Evolutionary conservation across 2,329 filamentous ascomycete genomes (phyloP).

Genomic region (Scedosporium apiospermum): DNA sequence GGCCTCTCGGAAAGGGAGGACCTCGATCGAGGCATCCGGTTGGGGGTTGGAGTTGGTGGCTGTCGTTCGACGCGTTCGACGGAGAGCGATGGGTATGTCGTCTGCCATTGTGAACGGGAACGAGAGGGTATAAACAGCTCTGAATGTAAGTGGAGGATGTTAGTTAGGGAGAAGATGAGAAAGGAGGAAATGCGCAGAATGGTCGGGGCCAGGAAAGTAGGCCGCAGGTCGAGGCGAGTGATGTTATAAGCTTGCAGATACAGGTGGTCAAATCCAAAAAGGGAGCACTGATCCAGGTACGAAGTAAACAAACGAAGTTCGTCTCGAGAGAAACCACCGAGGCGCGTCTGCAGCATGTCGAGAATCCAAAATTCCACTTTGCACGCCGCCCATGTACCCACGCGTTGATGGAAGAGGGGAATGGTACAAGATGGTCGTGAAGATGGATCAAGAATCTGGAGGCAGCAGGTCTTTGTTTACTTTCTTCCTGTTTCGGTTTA

Average conservation of each 20-base stretch:
- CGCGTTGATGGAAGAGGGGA: background rate
- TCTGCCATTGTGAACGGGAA: constrained; percentile 17
- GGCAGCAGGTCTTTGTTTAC: background rate
- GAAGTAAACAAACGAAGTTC: background rate
- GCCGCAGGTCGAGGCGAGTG: background rate
- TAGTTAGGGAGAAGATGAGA: background rate
- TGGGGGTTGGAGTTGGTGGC: constrained; percentile 17
- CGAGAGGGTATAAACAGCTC: background rate
- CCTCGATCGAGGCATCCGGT: constrained; percentile 4
- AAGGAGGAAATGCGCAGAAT: background rate
- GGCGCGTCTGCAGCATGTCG: background rate
- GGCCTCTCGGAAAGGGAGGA: background rate
- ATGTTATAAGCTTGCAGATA: background rate
- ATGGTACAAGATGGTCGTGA: background rate
- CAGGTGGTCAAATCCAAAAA: background rate
- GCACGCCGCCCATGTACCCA: background rate
- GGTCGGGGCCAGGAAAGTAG: background rate
- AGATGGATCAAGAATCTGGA: background rate
- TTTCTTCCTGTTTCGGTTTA: background rate
- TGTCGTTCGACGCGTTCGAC: constrained; percentile 40
- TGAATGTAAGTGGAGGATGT: background rate
- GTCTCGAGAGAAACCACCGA: background rate
- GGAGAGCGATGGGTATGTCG: constrained; percentile 44
- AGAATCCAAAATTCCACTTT: background rate
- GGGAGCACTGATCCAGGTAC: background rate